Conservation (phyloP, 164 flowering plant genomes). For the Chimonanthus salicifolius region DNA sequence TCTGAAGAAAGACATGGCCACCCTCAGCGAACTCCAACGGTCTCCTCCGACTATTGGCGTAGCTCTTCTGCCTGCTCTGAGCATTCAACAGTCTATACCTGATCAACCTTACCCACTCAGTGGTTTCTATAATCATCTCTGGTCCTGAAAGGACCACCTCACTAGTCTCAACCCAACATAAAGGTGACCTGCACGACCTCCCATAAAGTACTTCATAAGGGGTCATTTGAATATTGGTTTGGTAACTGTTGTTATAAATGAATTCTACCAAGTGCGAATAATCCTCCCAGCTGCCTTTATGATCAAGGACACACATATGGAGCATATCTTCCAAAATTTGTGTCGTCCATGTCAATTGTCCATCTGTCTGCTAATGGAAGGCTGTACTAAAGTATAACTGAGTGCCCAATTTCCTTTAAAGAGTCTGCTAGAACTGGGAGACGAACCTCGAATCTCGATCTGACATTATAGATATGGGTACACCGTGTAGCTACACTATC, state of each 20-base stretch:
- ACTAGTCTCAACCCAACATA: too few relatives aligned
- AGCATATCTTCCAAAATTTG: neutral
- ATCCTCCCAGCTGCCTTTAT: neutral
- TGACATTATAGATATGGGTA: neutral
- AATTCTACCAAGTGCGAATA: neutral
- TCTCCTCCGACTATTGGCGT: too few relatives aligned
- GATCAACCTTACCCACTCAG: too few relatives aligned
- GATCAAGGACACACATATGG: neutral
- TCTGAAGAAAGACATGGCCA: too few relatives aligned
- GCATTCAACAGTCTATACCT: too few relatives aligned
- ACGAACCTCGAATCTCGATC: neutral
- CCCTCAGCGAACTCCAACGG: too few relatives aligned
- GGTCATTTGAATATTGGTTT: neutral
- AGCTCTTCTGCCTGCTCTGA: too few relatives aligned
- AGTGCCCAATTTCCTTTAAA: neutral
- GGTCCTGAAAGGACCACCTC: too few relatives aligned
- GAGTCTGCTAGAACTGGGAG: neutral
- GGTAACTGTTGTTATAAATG: neutral
- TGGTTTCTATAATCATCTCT: too few relatives aligned
- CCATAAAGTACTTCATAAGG: neutral
- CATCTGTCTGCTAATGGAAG: neutral
- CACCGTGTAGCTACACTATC: constrained; percentile 1
- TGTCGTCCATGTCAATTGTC: neutral
- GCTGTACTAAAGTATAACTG: neutral
- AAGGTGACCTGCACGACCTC: too few relatives aligned